phyloP scores from a whole-genome alignment of 345 rosid genomes.

The Litchi chinensis region DNA sequence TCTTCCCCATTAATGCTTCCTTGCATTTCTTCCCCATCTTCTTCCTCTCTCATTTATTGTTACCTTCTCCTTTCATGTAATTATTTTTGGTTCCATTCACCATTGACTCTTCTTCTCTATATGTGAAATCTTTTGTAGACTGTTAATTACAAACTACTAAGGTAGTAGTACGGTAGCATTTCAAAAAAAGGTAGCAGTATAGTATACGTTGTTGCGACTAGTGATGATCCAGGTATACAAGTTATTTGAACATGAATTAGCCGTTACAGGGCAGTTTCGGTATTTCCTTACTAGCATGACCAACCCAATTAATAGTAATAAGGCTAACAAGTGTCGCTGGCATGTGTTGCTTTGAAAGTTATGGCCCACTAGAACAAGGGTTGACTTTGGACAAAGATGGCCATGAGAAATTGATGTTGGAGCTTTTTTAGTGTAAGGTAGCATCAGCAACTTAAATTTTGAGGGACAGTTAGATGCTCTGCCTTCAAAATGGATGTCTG shows the following conservation, averaged over 20 bases:
- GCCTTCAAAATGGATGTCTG: not conserved
- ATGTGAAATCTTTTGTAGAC: not conserved
- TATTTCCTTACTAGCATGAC: no score
- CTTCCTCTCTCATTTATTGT: constrained; percentile 30
- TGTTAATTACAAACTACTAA: not conserved
- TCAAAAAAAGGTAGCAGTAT: not conserved
- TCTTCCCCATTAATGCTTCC: constrained; percentile 64
- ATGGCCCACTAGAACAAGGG: not conserved
- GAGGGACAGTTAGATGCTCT: not conserved
- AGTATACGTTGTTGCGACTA: not conserved
- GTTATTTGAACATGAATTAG: constrained; percentile 4
- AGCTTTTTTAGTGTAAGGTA: not conserved
- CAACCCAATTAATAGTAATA: not conserved
- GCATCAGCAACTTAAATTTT: no score
- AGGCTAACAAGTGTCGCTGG: not conserved
- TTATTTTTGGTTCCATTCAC: not conserved
- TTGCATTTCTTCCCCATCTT: constrained; percentile 16
- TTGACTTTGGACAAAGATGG: not conserved
- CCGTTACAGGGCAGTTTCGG: constrained; percentile 2
- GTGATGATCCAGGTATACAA: not conserved
- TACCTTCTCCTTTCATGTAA: not conserved
- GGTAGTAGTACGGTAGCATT: not conserved
- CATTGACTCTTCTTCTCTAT: not conserved
- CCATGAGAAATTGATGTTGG: not conserved
- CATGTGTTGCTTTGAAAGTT: not conserved